These are phyloP conservation scores for Adansonia grandidieri DNA, from an alignment of 441 rosid species.

Conservation along the genomic window DNA sequence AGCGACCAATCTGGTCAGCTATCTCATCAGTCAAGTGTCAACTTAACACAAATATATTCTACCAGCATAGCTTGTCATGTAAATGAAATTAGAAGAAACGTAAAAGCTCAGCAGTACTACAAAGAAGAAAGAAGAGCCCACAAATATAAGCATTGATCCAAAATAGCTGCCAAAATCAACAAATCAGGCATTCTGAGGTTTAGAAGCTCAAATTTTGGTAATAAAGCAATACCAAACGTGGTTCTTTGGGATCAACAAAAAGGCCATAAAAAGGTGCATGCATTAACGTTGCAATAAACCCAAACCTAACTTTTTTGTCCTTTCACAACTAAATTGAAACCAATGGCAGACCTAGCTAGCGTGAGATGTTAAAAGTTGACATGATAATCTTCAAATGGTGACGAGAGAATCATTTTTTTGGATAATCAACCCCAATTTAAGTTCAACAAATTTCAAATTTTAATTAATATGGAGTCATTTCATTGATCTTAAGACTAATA, in stretches of 20 bases:
- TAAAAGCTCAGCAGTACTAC: not conserved
- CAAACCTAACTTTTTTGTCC: not conserved
- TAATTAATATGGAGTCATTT: not conserved
- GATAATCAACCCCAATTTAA: slow-evolving; percentile 7
- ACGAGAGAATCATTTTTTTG: slow-evolving; percentile 1
- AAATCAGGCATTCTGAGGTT: not conserved
- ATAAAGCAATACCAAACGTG: not conserved
- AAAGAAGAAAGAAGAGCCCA: not conserved
- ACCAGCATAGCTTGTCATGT: not conserved
- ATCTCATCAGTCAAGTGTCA: slow-evolving; percentile 11
- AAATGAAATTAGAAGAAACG: slow-evolving; percentile 19
- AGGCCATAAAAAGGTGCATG: not conserved
- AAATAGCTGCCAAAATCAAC: not conserved
- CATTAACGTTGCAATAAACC: slow-evolving; percentile 15
- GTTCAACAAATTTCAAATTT: slow-evolving; percentile 1
- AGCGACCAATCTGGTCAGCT: not conserved
- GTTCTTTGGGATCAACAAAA: not conserved
- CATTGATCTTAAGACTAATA: slow-evolving; percentile 29
- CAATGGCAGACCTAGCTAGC: not conserved
- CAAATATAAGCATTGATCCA: not conserved
- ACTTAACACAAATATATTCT: not conserved
- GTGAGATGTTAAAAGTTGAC: not conserved
- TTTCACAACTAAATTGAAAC: slow-evolving; percentile 1
- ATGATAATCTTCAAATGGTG: not conserved
- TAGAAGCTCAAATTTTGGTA: not conserved